Base-by-base conservation (phyloP, 495 filamentous ascomycete species). In the Usnea hakonensis region DNA sequence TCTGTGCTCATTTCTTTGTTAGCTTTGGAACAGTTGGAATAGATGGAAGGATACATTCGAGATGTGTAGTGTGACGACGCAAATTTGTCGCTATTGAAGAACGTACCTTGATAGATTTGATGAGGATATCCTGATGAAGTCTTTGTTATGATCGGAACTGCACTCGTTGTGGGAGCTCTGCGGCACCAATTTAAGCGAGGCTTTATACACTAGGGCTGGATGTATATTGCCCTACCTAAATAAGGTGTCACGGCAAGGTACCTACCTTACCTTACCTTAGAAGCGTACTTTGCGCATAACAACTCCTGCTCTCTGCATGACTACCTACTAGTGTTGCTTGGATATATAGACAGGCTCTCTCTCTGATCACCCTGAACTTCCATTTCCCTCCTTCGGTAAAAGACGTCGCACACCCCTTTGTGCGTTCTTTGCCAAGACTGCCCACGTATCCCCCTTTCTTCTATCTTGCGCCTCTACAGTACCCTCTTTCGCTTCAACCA, bases 1-100 rank as follows among this genome's bases (percentile, higher is more conserved):
- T 92, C 80, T 86, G 64, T 63, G 69, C 38, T 50, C 59, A 64
- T 4, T n/a, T 46, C 35, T 60, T 23, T 55, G 67, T 74, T 50
- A 73, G 70, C 66, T 21, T 32, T 19, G 23, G 5, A 32, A 19
- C 16, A 19, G 21, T 10, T 6, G 26, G 5, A 52, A 2, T 2
- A 16, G 1, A 32, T 28, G 11, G 30, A 1, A 19, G 1, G 26
- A 32, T 52, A 17, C 14, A 6, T 17, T 52, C 48, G 9, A 52
- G 6, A 16, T 16, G n/a, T 7, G 14, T 44, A 56, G 62, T 57
- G 70, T 65, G 43, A 52, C 16, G 5, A 8, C 11, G 21, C 9
- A 1, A 17, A 2, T 21, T 40, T 23, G 21, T 46, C 21, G 28
- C 3, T 19, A 50, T 19, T 5, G 54, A 16, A 57, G n/a, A 5